Percentiles rank a stretch among this genome's conserved stretches.
These are phyloP conservation scores for Phytophthora hibernalis DNA, from an alignment of 352 stramenopile species.

Conservation along the genomic window DNA sequence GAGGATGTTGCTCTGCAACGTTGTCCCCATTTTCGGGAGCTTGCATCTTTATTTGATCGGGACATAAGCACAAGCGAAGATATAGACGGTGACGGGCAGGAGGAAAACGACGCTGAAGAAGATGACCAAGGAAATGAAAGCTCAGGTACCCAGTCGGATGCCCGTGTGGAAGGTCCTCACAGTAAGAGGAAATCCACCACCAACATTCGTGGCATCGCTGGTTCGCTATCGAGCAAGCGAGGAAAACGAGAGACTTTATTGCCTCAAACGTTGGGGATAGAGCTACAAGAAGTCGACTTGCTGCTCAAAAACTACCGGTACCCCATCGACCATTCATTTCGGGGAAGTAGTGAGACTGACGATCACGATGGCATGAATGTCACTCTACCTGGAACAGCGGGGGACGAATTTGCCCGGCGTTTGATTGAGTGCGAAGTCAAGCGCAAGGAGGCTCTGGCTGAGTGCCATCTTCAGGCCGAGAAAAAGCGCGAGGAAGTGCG, in stretches of 20 bases:
- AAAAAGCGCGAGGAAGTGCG: constrained; percentile 2
- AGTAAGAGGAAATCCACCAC: not conserved
- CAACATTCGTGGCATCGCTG: not conserved
- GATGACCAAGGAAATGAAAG: not conserved
- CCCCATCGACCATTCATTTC: not conserved
- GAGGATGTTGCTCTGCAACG: not conserved
- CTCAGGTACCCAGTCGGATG: not conserved
- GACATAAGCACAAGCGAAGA: not conserved
- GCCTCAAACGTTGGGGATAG: too few relatives aligned
- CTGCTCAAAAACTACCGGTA: not conserved
- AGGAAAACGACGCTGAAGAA: not conserved
- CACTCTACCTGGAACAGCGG: not conserved
- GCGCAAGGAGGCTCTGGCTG: not conserved
- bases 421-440: not conserved
- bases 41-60: not conserved
- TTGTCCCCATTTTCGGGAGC: constrained; percentile 1
- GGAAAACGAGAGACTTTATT: too few relatives aligned
- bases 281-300: not conserved
- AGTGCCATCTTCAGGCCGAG: constrained; percentile 3
- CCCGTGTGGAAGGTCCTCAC: too few relatives aligned
- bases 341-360: not conserved
- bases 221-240: not conserved
- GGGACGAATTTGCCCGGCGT: not conserved
- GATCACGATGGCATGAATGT: not conserved
- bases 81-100: not conserved